phyloP scores from a whole-genome alignment of 192 early-diverging fungal genomes.

The Chytriomyces confervae region DNA sequence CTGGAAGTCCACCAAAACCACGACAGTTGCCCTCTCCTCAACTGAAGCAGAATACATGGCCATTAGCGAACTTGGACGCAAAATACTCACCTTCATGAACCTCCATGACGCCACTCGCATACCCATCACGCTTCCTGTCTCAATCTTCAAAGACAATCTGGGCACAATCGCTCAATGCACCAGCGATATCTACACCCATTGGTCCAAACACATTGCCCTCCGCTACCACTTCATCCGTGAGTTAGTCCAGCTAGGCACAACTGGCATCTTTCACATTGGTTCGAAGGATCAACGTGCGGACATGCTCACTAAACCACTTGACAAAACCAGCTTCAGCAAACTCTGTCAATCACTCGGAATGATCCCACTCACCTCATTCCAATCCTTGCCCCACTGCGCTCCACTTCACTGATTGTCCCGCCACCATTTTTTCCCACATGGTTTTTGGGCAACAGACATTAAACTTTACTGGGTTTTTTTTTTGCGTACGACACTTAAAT shows the following conservation, averaged over 20 bases:
- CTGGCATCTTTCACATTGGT: neutral
- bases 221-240: slow-evolving; percentile 29
- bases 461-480: no score
- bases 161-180: slow-evolving; percentile 14
- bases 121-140: neutral
- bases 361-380: no score
- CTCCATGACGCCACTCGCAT: neutral
- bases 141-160: slow-evolving; percentile 12
- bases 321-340: no score
- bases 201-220: slow-evolving; percentile 24
- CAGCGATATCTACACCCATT: slow-evolving; percentile 6
- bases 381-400: no score
- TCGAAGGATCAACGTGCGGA: neutral
- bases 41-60: slow-evolving; percentile 35
- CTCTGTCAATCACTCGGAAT: no score
- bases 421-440: no score
- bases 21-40: neutral
- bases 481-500: no score
- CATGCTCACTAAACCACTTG: slow-evolving; percentile 4
- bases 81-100: slow-evolving; percentile 14
- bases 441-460: no score
- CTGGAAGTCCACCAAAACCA: slow-evolving; percentile 29
- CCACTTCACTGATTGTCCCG: no score
- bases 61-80: slow-evolving; percentile 16
- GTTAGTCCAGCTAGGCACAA: neutral